Conservation (phyloP, 805 yeast genomes). For the Cyberlindnera meyerae region DNA sequence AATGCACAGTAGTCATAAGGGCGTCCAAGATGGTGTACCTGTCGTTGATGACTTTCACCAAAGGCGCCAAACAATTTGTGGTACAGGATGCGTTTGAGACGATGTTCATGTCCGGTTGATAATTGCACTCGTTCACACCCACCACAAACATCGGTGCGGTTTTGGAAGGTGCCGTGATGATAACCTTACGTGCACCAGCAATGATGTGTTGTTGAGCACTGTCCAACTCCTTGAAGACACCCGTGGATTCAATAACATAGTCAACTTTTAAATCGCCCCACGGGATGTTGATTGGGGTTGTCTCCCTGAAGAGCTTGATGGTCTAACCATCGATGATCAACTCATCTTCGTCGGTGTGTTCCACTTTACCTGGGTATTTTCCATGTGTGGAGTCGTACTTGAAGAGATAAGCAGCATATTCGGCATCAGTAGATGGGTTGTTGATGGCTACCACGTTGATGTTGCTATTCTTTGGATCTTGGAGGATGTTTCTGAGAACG, state of each 20-base stretch:
- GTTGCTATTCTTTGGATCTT: constrained; percentile 29
- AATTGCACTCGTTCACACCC: constrained; percentile 62
- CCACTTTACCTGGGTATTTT: constrained; percentile 53
- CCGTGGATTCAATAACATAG: constrained; percentile 65
- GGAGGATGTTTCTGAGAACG: constrained; percentile 52
- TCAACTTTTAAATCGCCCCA: constrained; percentile 63
- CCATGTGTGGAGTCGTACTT: constrained; percentile 74
- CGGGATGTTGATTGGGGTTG: constrained; percentile 64
- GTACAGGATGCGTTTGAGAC: constrained; percentile 72
- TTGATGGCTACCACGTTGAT: constrained; percentile 63
- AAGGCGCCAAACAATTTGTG: constrained; percentile 71
- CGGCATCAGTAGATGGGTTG: constrained; percentile 65
- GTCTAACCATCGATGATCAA: constrained; percentile 49
- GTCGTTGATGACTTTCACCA: constrained; percentile 65
- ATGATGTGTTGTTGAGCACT: constrained; percentile 65
- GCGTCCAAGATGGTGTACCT: constrained; percentile 66
- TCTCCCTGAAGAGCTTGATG: constrained; percentile 52
- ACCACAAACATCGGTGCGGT: constrained; percentile 72
- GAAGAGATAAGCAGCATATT: constrained; percentile 71
- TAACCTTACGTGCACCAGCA: constrained; percentile 71
- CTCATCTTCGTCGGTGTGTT: constrained; percentile 41
- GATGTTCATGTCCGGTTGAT: constrained; percentile 51
- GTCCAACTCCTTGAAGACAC: constrained; percentile 62
- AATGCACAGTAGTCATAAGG: constrained; percentile 71
- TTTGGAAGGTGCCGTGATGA: constrained; percentile 67